Evolutionary conservation across 768 basidiomycete genomes (phyloP).

Genomic region (Termitomyces sp.): DNA sequence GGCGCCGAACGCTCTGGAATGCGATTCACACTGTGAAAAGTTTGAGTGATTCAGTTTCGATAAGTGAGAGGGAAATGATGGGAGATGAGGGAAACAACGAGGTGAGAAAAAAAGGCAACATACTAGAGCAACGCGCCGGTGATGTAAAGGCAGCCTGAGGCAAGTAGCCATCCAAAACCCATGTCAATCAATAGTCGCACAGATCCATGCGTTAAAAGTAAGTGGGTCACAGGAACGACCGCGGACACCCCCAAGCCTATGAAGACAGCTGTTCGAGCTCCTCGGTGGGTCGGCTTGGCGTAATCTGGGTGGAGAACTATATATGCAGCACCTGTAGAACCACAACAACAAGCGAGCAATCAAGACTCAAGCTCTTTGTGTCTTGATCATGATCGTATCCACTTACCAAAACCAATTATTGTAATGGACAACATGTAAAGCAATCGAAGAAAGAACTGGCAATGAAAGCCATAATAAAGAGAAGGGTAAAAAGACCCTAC

Average conservation of each 20-base stretch:
- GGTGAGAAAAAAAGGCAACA: constrained; percentile 31
- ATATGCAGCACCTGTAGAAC: constrained; percentile 54
- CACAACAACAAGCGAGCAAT: constrained; percentile 3
- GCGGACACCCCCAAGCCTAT: constrained; percentile 72
- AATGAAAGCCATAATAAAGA: constrained; percentile 78
- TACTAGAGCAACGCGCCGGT: constrained; percentile 80
- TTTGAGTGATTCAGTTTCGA: constrained; percentile 11
- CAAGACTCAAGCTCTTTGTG: constrained; percentile 3
- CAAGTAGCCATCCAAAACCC: constrained; percentile 68
- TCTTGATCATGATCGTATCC: constrained; percentile 20
- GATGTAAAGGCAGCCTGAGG: constrained; percentile 75
- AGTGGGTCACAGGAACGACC: constrained; percentile 66
- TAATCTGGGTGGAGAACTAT: constrained; percentile 80
- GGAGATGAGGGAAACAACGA: constrained; percentile 11
- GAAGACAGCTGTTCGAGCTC: constrained; percentile 76
- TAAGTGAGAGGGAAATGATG: constrained; percentile 18
- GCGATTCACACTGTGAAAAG: constrained; percentile 65
- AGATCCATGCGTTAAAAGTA: constrained; percentile 55
- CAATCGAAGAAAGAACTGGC: constrained; percentile 48
- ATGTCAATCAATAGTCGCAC: constrained; percentile 51
- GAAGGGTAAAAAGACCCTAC: constrained; percentile 78
- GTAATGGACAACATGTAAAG: constrained; percentile 53
- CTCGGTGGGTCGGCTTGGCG: constrained; percentile 68
- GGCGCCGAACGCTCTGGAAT: constrained; percentile 75
- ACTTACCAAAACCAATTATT: constrained; percentile 56